Evolutionary conservation across 2,329 filamentous ascomycete species (phyloP), one percentile per base, ranked within the genome.

Genomic region (Furcasterigmium furcatum): DNA sequence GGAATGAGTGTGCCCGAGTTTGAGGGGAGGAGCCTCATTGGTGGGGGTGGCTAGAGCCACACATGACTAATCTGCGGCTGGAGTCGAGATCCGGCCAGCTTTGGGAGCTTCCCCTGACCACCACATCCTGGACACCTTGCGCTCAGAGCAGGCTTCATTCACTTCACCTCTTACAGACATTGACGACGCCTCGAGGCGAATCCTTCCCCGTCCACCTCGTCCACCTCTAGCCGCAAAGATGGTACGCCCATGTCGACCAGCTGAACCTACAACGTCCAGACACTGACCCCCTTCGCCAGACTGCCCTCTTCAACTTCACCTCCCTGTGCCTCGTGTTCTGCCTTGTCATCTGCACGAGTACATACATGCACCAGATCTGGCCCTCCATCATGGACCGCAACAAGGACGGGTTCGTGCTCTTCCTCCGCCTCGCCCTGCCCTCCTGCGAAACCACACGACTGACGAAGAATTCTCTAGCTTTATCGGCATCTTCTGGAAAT

Each of bases 221-320:
- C n/a, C n/a, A 36, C 25, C 27, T n/a, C 9, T 19, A 42, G 32
- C 35, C 44, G 43, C 41, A 47, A 55, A 38, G 39, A 61, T 64
- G 61, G 61, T 56, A 48, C 24, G 48, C 47, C 36, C 27, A 20
- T 10, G 20, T 10, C 2, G 19, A 27, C 14, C 16, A 20, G 9
- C 12, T 8, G 9, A 16, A 10, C 18, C 12, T 12, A 25, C 6
- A 36, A 9, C 12, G n/a, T 12, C n/a, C 34, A 19, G 36, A 9
- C n/a, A 30, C n/a, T 19, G 10, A 18, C n/a, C 14, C 36, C 14
- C 18, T 32, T 29, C 27, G 44, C 19, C 60, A 96, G 94, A 88
- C 94, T 48, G 94, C 94, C 45, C 86, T 99, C 61, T 96, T 99
- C 84, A 97, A 97, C 73, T 97, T 99, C 76, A 91, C 96, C 70